phyloP scores from a whole-genome alignment of 805 yeast genomes.

The Cyberlindnera veronae region DNA sequence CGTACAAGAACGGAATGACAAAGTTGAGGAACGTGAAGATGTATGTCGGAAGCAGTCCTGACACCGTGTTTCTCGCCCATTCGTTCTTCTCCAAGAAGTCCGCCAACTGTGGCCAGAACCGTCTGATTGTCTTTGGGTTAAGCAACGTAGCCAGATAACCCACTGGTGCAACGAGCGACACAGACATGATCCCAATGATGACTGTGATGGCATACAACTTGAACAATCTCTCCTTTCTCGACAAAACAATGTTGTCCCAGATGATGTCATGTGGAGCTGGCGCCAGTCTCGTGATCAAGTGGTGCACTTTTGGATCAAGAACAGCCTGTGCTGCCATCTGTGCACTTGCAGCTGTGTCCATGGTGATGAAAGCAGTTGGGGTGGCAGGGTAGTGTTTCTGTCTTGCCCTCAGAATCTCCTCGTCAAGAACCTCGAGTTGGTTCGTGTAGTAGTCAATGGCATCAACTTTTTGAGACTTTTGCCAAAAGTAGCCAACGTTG shows the following conservation, averaged over 20 bases:
- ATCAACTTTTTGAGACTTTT: slow-evolving; percentile 69
- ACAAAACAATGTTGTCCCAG: slow-evolving; percentile 86
- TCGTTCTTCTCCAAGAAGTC: slow-evolving; percentile 55
- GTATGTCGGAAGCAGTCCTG: slow-evolving; percentile 89
- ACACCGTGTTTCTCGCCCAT: slow-evolving; percentile 76
- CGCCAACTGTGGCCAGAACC: slow-evolving; percentile 82
- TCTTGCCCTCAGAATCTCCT: slow-evolving; percentile 63
- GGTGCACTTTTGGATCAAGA: slow-evolving; percentile 83
- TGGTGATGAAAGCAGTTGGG: slow-evolving; percentile 88
- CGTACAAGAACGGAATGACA: slow-evolving; percentile 80
- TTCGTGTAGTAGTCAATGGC: slow-evolving; percentile 76
- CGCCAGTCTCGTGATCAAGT: slow-evolving; percentile 76
- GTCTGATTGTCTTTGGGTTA: slow-evolving; percentile 71
- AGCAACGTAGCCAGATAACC: slow-evolving; percentile 79
- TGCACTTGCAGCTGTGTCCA: slow-evolving; percentile 93
- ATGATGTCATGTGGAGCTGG: slow-evolving; percentile 96
- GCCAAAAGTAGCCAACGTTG: slow-evolving; percentile 64
- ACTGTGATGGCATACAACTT: slow-evolving; percentile 64
- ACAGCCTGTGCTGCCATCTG: slow-evolving; percentile 97
- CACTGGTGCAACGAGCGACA: slow-evolving; percentile 78
- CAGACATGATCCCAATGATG: slow-evolving; percentile 63
- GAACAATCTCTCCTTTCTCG: slow-evolving; percentile 65
- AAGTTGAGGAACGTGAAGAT: slow-evolving; percentile 82
- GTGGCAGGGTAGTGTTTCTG: slow-evolving; percentile 72
- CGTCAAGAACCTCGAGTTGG: slow-evolving; percentile 65